These are phyloP conservation scores for Brettanomyces nanus DNA, from an alignment of 805 yeast genomes.

Conservation along the genomic window DNA sequence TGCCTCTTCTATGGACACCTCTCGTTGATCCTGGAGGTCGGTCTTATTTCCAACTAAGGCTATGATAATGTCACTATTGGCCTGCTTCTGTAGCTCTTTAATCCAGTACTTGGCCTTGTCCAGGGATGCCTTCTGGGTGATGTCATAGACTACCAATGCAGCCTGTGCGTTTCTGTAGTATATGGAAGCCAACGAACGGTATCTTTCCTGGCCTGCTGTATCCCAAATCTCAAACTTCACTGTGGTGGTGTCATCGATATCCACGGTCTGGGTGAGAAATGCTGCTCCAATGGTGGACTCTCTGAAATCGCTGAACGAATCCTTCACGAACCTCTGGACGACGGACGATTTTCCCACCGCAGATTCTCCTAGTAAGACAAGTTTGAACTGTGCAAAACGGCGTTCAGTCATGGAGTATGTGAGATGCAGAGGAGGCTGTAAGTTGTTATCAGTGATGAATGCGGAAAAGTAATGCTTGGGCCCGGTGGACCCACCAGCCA, in stretches of 20 bases:
- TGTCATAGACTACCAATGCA: constrained; percentile 71
- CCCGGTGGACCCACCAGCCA: too few relatives aligned
- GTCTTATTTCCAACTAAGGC: constrained; percentile 76
- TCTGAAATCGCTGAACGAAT: constrained; percentile 62
- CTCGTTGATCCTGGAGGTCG: constrained; percentile 48
- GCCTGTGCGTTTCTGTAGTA: constrained; percentile 76
- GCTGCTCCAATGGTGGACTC: constrained; percentile 87
- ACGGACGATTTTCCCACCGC: constrained; percentile 65
- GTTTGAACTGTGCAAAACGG: constrained; percentile 42
- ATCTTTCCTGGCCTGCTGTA: constrained; percentile 80
- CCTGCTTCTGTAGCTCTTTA: constrained; percentile 75
- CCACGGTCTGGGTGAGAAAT: constrained; percentile 61
- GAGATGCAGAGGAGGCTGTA: too few relatives aligned
- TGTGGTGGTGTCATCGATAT: constrained; percentile 42
- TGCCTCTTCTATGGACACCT: constrained; percentile 38
- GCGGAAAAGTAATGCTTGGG: too few relatives aligned
- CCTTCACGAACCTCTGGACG: constrained; percentile 63
- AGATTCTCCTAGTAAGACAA: constrained; percentile 58
- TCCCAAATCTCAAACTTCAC: constrained; percentile 65
- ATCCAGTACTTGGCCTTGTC: constrained; percentile 71
- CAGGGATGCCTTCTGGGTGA: constrained; percentile 60
- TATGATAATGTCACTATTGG: constrained; percentile 63
- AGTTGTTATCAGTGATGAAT: too few relatives aligned
- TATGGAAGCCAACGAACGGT: constrained; percentile 74
- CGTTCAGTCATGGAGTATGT: too few relatives aligned